Evolutionary conservation across 2,329 filamentous ascomycete genomes (phyloP).

Genomic region (Fusarium proliferatum): DNA sequence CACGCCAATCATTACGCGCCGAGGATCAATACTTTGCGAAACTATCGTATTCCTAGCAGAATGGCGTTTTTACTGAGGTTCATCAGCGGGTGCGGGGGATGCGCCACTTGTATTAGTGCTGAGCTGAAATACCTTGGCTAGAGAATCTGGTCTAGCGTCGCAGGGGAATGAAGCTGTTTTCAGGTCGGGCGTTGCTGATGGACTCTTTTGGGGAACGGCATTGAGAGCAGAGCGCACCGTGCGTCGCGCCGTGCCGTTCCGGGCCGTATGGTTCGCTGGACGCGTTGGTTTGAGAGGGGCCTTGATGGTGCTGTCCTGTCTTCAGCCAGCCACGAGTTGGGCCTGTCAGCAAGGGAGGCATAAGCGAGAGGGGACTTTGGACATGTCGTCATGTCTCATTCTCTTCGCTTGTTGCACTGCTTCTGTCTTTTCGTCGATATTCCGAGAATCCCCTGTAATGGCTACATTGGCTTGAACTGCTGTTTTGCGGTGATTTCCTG

Average conservation of each 20-base stretch:
- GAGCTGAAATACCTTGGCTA: constrained; percentile 2
- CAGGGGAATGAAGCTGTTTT: background rate
- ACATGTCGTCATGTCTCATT: background rate
- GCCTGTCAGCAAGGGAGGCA: background rate
- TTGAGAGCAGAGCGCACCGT: background rate
- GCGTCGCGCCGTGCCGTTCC: background rate
- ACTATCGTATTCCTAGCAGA: background rate
- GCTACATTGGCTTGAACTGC: no score
- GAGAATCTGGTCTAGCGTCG: background rate
- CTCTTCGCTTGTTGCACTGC: background rate
- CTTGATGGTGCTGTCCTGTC: background rate
- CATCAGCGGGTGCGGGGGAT: background rate
- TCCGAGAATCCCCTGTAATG: background rate
- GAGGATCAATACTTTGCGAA: background rate
- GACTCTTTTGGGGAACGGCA: background rate
- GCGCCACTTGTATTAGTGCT: background rate
- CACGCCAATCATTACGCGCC: background rate
- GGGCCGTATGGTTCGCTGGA: background rate
- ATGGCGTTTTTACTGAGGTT: background rate
- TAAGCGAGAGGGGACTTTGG: background rate
- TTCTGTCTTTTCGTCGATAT: background rate
- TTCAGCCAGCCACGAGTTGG: background rate
- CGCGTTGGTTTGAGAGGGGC: background rate
- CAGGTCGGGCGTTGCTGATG: background rate
- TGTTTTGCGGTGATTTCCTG: background rate